Evolutionary conservation across 495 filamentous ascomycete species (phyloP).

Genomic region (Stereocaulon alpinum): DNA sequence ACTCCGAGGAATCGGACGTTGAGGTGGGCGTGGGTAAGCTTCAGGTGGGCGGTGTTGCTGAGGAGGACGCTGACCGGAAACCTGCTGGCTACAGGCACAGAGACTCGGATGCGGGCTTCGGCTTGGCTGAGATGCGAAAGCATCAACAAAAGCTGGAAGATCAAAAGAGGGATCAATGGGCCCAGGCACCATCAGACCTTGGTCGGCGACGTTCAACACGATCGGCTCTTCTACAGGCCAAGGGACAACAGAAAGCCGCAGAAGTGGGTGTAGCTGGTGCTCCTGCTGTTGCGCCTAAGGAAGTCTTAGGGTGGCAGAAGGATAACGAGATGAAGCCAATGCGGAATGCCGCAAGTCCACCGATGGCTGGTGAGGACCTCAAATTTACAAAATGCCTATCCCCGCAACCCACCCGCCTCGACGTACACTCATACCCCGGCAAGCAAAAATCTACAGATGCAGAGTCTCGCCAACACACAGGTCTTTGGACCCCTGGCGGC

Average conservation of each 20-base stretch:
- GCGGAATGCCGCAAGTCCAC: conserved; percentile 52
- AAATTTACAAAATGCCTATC: conserved; percentile 66
- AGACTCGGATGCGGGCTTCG: conserved; percentile 42
- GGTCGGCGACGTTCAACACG: conserved; percentile 12
- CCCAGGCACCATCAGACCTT: conserved; percentile 4
- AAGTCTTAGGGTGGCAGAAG: conserved; percentile 34
- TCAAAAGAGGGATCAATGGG: conserved; percentile 21
- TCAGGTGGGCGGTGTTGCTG: conserved; percentile 27
- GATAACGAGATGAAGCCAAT: conserved; percentile 38
- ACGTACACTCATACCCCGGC: conserved; percentile 46
- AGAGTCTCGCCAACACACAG: conserved; percentile 20
- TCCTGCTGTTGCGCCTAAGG: conserved; percentile 23
- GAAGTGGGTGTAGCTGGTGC: conserved; percentile 15
- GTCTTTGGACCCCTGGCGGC: conserved; percentile 34
- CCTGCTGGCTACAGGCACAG: conserved; percentile 16
- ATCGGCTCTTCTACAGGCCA: conserved; percentile 10
- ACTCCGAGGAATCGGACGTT: conserved; percentile 34
- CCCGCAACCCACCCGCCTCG: conserved; percentile 69
- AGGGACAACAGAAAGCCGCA: conserved; percentile 17
- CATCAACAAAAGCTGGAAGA: conserved; percentile 39
- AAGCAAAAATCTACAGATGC: conserved; percentile 29
- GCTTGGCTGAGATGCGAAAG: conserved; percentile 40
- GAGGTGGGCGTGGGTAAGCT: conserved; percentile 32
- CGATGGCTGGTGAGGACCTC: conserved; percentile 74
- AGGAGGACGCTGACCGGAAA: background rate